A percentile compares a stretch with the other conserved stretches of the same genome.
Conservation (phyloP, 495 filamentous ascomycete species). For the Elasticomyces elasticus region DNA sequence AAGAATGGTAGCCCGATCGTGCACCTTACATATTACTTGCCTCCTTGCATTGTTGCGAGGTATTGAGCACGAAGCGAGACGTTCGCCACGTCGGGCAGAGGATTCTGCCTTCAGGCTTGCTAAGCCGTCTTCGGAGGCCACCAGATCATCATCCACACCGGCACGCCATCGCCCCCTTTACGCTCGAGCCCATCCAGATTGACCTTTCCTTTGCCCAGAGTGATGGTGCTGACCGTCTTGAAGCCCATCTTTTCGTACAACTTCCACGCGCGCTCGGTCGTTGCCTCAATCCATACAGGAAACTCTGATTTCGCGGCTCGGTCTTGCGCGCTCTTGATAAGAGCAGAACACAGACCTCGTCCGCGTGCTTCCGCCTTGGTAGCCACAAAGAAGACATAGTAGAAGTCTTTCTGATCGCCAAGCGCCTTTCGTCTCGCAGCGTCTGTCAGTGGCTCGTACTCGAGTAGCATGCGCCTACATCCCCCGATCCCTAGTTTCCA, state of each 20-base stretch:
- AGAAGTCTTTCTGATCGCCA: slow-evolving; percentile 2
- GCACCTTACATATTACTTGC: no score
- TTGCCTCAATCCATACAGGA: slow-evolving; percentile 22
- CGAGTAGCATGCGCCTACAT: slow-evolving; percentile 6
- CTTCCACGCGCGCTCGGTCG: neutral
- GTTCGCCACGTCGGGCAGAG: no score
- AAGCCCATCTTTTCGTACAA: slow-evolving; percentile 6
- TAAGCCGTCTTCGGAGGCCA: slow-evolving; percentile 3
- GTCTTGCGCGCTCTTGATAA: slow-evolving; percentile 7
- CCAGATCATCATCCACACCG: slow-evolving; percentile 9
- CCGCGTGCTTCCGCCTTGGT: slow-evolving; percentile 11
- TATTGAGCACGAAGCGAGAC: no score
- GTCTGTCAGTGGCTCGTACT: neutral
- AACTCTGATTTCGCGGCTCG: neutral
- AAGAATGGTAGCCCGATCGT: no score
- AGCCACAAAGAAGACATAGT: slow-evolving; percentile 14
- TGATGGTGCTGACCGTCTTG: neutral
- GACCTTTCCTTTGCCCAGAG: slow-evolving; percentile 4
- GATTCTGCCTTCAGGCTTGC: no score
- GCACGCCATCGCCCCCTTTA: slow-evolving; percentile 2
- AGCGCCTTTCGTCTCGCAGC: slow-evolving; percentile 3
- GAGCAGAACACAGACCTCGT: slow-evolving; percentile 6
- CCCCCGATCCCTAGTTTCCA: slow-evolving; percentile 8
- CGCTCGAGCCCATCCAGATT: neutral
- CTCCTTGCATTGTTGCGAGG: no score